Percentiles rank a stretch among this genome's conserved stretches.
Conservation (phyloP, 2,329 filamentous ascomycete genomes). For the Fusarium chuoi region DNA sequence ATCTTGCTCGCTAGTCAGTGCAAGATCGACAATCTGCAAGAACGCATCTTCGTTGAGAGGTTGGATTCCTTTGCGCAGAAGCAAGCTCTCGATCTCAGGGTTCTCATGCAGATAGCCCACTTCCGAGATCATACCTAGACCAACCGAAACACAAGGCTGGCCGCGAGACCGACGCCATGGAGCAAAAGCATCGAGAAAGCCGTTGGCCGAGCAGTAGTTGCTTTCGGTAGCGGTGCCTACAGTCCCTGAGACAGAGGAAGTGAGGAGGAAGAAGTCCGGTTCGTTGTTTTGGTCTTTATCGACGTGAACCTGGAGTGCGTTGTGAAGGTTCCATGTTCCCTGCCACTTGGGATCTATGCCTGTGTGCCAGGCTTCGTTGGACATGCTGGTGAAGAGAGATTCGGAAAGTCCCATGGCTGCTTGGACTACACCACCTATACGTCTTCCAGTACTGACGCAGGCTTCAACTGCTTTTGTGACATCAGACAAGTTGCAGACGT, state of each 20-base stretch:
- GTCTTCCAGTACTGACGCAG: rapidly evolving
- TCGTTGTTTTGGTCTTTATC: not conserved
- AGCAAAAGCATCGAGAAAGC: not conserved
- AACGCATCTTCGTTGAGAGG: not conserved
- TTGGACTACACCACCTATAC: not conserved
- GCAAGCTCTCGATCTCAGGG: not conserved
- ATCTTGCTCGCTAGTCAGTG: not conserved
- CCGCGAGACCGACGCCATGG: not conserved
- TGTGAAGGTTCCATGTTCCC: not conserved
- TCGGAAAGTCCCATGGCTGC: not conserved
- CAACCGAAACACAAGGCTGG: not conserved
- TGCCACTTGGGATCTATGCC: not conserved
- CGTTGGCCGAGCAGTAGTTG: not conserved
- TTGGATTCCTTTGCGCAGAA: not conserved
- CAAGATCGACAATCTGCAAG: not conserved
- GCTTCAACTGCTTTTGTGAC: not conserved
- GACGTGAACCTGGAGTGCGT: rapidly evolving
- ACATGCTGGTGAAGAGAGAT: not conserved
- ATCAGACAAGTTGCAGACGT: not conserved
- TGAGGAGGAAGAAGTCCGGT: not conserved
- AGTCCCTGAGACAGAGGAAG: not conserved
- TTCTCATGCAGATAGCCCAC: not conserved
- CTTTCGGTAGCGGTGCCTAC: not conserved
- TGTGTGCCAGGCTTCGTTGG: not conserved
- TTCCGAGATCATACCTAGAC: not conserved